These are phyloP conservation scores for Penicillium sp. DNA, from an alignment of 2,329 filamentous ascomycete species.

Conservation along the genomic window DNA sequence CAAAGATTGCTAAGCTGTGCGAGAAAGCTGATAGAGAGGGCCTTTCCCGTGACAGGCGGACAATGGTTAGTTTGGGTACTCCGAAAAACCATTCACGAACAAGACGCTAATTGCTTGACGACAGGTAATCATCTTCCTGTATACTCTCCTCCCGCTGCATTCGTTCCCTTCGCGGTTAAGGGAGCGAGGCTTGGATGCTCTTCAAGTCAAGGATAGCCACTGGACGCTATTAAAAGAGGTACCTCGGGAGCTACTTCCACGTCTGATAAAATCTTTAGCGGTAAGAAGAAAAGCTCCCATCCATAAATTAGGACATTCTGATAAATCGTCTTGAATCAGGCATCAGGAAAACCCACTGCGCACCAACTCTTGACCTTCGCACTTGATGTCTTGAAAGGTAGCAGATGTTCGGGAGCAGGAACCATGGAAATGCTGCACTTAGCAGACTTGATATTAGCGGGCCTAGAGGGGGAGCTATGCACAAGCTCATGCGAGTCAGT, in stretches of 20 bases:
- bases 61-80: conserved; percentile 30
- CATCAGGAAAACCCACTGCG: conserved; percentile 22
- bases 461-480: conserved; percentile 23
- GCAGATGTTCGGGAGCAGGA: background rate
- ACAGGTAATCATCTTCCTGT: conserved; percentile 34
- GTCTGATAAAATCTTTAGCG: conserved; percentile 37
- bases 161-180: conserved; percentile 29
- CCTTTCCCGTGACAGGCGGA: conserved; percentile 30
- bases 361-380: conserved; percentile 24
- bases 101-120: background rate
- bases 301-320: background rate
- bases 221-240: conserved; percentile 24
- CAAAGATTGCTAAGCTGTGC: conserved; percentile 38
- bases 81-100: background rate
- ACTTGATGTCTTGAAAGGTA: conserved; percentile 21
- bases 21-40: conserved; percentile 36
- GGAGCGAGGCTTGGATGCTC: conserved; percentile 21
- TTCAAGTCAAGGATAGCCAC: conserved; percentile 27
- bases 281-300: conserved; percentile 36
- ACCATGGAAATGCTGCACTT: conserved; percentile 22
- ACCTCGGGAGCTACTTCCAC: conserved; percentile 22
- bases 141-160: conserved; percentile 25
- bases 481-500: no score
- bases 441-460: conserved; percentile 24
- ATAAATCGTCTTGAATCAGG: conserved; percentile 9